A percentile compares a stretch with the other conserved stretches of the same genome.
Evolutionary conservation across 1,284 basidiomycete species (phyloP).

Genomic region (Marasmius fiardii): DNA sequence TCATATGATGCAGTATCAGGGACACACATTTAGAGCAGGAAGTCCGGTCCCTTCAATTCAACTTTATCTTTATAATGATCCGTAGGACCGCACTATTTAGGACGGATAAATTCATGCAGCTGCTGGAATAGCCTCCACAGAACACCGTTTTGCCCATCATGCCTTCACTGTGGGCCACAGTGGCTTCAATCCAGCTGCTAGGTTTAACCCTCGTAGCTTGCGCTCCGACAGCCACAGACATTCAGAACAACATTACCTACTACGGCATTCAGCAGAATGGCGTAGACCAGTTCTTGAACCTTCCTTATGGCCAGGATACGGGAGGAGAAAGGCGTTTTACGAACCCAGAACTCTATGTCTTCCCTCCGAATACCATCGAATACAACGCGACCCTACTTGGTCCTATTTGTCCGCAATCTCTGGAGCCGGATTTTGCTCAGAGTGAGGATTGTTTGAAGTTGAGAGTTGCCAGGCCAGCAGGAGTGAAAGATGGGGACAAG

Average conservation of each 20-base stretch:
- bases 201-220: too few relatives aligned
- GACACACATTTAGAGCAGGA: too few relatives aligned
- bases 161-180: too few relatives aligned
- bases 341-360: not conserved
- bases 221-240: not conserved
- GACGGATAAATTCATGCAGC: too few relatives aligned
- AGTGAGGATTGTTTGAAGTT: slow-evolving; percentile 8
- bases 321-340: not conserved
- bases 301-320: slow-evolving; percentile 1
- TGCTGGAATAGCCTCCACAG: too few relatives aligned
- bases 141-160: too few relatives aligned
- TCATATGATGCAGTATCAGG: too few relatives aligned
- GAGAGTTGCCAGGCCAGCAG: slow-evolving; percentile 2
- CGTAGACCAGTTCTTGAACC: slow-evolving; percentile 5
- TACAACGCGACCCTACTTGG: slow-evolving; percentile 3
- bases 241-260: not conserved
- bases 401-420: slow-evolving; percentile 1
- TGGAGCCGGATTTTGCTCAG: not conserved
- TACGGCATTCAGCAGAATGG: not conserved
- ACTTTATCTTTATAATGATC: too few relatives aligned
- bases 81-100: too few relatives aligned
- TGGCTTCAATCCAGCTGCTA: too few relatives aligned
- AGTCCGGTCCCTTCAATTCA: too few relatives aligned
- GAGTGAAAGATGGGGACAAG: not conserved
- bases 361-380: not conserved